Evolutionary conservation across 164 flowering plant genomes (phyloP).

Genomic region (Annona cherimola): DNA sequence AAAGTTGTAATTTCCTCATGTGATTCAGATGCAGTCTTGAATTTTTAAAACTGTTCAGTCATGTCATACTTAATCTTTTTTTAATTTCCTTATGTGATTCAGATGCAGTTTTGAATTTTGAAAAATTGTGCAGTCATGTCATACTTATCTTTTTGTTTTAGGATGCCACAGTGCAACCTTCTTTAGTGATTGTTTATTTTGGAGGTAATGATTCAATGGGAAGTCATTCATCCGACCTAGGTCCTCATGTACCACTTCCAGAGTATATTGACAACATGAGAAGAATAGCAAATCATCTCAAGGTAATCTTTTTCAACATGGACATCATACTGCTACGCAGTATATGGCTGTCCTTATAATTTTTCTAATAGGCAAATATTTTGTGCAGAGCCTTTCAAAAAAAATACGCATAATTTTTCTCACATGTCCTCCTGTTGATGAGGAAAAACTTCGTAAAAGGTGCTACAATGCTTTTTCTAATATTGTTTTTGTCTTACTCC

Average conservation of each 20-base stretch:
- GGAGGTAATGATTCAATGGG: constrained; percentile 98
- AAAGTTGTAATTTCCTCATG: too few species aligned
- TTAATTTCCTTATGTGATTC: background rate
- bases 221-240: constrained; percentile 78
- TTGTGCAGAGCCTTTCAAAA: constrained; percentile 73
- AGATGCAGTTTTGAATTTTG: background rate
- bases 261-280: constrained; percentile 83
- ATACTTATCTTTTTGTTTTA: constrained; percentile 18
- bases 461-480: constrained; percentile 15
- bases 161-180: constrained; percentile 80
- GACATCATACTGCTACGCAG: background rate
- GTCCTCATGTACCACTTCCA: constrained; percentile 91
- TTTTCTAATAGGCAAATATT: constrained; percentile 8
- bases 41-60: background rate
- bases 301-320: constrained; percentile 36
- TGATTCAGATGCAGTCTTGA: background rate
- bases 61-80: constrained; percentile 2
- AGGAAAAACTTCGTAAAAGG: constrained; percentile 59
- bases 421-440: constrained; percentile 47
- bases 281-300: constrained; percentile 62
- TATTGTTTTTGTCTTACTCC: background rate
- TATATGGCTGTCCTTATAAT: background rate
- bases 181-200: constrained; percentile 80
- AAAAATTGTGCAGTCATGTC: background rate
- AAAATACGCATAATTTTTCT: constrained; percentile 30